Evolutionary conservation across 768 basidiomycete genomes (phyloP).

Genomic region (Austroboletus festivus): DNA sequence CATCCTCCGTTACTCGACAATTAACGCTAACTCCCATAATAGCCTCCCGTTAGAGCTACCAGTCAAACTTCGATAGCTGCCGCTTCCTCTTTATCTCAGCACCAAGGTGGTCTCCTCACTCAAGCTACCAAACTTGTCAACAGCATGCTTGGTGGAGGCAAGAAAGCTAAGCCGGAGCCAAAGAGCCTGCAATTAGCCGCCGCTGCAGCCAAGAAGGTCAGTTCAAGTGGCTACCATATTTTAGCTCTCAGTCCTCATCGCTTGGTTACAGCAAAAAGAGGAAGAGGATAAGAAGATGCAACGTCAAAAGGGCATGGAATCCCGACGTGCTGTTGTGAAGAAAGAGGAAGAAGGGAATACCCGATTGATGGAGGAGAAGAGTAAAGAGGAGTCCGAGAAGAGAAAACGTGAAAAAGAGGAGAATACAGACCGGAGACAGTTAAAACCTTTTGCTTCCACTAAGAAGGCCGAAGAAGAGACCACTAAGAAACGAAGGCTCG

Average conservation of each 20-base stretch:
- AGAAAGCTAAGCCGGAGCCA: conserved; percentile 72
- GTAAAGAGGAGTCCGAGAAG: conserved; percentile 70
- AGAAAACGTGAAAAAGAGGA: conserved; percentile 84
- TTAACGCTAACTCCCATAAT: conserved; percentile 6
- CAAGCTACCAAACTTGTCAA: conserved; percentile 69
- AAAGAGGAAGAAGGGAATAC: conserved; percentile 78
- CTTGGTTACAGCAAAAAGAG: conserved; percentile 72
- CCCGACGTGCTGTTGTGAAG: conserved; percentile 66
- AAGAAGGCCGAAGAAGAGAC: conserved; percentile 77
- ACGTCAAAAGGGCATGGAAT: conserved; percentile 78
- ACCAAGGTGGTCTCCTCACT: conserved; percentile 61
- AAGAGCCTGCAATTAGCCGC: conserved; percentile 84
- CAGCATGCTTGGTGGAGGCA: conserved; percentile 63
- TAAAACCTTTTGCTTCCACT: conserved; percentile 41
- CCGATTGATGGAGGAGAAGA: conserved; percentile 59
- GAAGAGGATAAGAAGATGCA: conserved; percentile 77
- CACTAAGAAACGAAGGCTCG: conserved; percentile 68
- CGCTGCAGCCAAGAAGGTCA: conserved; percentile 85
- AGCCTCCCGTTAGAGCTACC: conserved; percentile 24
- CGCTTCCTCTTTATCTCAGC: conserved; percentile 31
- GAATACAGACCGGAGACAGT: conserved; percentile 61
- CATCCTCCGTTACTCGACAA: conserved; percentile 1
- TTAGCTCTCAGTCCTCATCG: conserved; percentile 2
- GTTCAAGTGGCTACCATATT: conserved; percentile 9
- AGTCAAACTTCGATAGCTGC: conserved; percentile 59